Evolutionary conservation across 164 flowering plant genomes (phyloP), one percentile per base, ranked within the genome.

Genomic region (Chimonanthus salicifolius): DNA sequence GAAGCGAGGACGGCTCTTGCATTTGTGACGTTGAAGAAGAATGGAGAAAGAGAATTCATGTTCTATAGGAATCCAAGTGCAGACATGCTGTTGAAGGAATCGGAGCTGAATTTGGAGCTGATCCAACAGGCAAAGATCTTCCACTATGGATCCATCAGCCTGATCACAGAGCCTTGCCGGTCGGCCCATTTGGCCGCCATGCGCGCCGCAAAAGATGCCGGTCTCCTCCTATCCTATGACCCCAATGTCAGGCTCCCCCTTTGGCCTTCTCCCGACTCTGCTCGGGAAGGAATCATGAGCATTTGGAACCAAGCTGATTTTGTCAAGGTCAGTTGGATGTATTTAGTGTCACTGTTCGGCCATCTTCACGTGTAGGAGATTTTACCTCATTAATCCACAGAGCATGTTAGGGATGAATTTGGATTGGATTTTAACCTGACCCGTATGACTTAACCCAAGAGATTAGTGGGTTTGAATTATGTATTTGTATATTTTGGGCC

Each of bases 11-110:
- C 94, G 0, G 97, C 91, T 0, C 81, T 91, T 46, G 94, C 97
- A 0, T 91, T 91, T 67, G 97, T 89, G 63, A 87, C 94, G 0
- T 72, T 89, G 48, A 84, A 74, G 73, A 72, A 47, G 54, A 65
- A 88, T 48, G 92, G 94, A 7, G 88, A 87, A 81, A 80, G 92
- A 62, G 97, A 91, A 74, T 91, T 91, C 84, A 85, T 87, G 90
- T 91, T 91, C 67, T 89, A 88, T 71, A 76, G 92, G 70, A 87
- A 91, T 73, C 96, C 93, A 1, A 89, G 97, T 68, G 94, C 97
- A 0, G 94, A 91, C 72, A 87, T 87, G 92, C 76, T 91, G 18
- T 69, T 91, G 11, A 84, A 78, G 70, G 88, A 84, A 4, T 81
- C 87, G 0, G 96, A 89, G 73, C 78, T 91, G 43, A 85, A 91